Conservation (phyloP, 2,329 filamentous ascomycete genomes). For the Venturia aucupariae region DNA sequence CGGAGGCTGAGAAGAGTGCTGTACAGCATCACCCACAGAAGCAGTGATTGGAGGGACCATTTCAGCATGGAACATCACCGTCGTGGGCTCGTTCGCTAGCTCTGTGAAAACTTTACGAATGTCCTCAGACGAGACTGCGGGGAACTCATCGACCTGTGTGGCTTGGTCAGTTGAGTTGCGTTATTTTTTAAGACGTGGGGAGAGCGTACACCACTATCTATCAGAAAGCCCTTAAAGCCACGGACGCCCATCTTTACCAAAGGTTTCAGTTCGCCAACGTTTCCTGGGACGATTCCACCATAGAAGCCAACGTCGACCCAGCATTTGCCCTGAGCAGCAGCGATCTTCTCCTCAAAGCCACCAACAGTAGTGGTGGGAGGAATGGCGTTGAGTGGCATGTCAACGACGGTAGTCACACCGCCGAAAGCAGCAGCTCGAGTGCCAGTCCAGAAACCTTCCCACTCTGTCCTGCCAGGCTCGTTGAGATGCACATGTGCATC, state of each 20-base stretch:
- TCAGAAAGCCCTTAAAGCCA: slow-evolving; percentile 96
- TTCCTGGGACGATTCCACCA: slow-evolving; percentile 87
- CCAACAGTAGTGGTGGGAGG: slow-evolving; percentile 86
- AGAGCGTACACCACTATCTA: slow-evolving; percentile 78
- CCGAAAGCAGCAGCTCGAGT: slow-evolving; percentile 90
- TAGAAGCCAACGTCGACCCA: slow-evolving; percentile 99
- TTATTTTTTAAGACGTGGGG: neutral
- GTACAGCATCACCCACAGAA: slow-evolving; percentile 70
- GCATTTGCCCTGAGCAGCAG: slow-evolving; percentile 75
- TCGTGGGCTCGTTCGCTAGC: slow-evolving; percentile 72
- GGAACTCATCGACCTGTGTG: slow-evolving; percentile 81
- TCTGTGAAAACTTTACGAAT: slow-evolving; percentile 71
- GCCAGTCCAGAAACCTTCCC: slow-evolving; percentile 96
- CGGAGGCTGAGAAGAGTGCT: slow-evolving; percentile 55
- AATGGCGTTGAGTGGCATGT: slow-evolving; percentile 97
- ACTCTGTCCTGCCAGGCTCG: slow-evolving; percentile 92
- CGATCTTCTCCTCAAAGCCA: slow-evolving; percentile 75
- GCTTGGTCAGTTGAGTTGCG: slow-evolving; percentile 12
- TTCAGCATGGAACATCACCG: slow-evolving; percentile 98
- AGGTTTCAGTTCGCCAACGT: slow-evolving; percentile 66
- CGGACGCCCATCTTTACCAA: slow-evolving; percentile 79
- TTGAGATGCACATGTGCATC: slow-evolving; percentile 98
- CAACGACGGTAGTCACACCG: slow-evolving; percentile 90
- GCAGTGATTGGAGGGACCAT: slow-evolving; percentile 85
- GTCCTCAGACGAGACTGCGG: slow-evolving; percentile 72